Evolutionary conservation across 179 eudicot genomes (phyloP), one percentile per base, ranked within the genome.

Genomic region (Drosera spatulata): DNA sequence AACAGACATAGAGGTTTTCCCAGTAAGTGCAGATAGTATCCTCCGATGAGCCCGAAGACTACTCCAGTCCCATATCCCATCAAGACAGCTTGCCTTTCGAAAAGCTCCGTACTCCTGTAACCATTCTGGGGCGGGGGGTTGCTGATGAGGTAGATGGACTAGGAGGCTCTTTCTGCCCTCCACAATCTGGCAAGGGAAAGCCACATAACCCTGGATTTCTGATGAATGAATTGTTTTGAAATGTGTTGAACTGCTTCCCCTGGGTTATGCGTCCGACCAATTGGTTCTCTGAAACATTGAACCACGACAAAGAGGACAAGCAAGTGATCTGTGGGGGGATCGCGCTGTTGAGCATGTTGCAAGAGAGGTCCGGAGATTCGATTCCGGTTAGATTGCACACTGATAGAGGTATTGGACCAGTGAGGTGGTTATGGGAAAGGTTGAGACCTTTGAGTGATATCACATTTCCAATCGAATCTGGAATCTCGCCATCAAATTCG

Each of bases 231-330:
- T 1, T 2, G n/a, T 60, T 65, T 47, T 50, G 56, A 65, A n/a
- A 39, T 4, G n/a, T 46, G 6, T 50, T 41, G 6, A 56, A 39
- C 33, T 5, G 46, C 6, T 15, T 53, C 22, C 55, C 41, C 4
- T 10, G 42, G 10, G 71, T 60, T 7, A 67, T 49, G 10, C 14
- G 41, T 5, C 71, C 71, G 9, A 41, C 60, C 7, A 60, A 61
- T 52, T 54, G 39, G 15, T 67, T 67, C n/a, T 61, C 44, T 8
- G 70, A 52, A 7, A 66, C 47, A 50, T 60, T 66, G 5, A 59
- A 60, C 39, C 6, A 7, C 38, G 48, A 2, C 38, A 59, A 64
- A 42, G 12, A 66, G 11, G 13, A 41, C 8, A 66, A 40, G 13
- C n/a, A 44, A 4, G 3, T 43, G 60, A 61, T 7, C 42, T 67